A percentile compares a stretch with the other conserved stretches of the same genome.
phyloP scores from a whole-genome alignment of 2,329 filamentous ascomycete genomes.

The Elsinoe ampelina region DNA sequence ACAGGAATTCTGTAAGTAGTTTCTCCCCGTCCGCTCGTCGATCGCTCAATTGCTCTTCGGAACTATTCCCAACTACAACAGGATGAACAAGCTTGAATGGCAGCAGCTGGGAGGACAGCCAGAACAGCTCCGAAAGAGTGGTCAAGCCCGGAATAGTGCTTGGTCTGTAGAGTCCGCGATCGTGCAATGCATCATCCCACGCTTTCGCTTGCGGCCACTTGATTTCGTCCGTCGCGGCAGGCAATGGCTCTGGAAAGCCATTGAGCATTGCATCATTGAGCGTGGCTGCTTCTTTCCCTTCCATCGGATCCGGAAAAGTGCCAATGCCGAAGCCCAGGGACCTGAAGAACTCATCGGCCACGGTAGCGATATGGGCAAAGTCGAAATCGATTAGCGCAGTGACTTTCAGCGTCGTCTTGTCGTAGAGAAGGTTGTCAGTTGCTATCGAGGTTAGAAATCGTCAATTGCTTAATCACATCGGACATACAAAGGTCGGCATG shows the following conservation, averaged over 20 bases:
- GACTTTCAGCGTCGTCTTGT: background rate
- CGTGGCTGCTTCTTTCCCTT: background rate
- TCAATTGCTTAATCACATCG: background rate
- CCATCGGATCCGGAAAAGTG: background rate
- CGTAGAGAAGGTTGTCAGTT: constrained; percentile 11
- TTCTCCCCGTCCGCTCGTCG: background rate
- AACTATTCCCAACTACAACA: constrained; percentile 1
- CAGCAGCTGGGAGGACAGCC: background rate
- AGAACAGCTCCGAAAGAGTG: background rate
- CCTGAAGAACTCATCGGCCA: constrained; percentile 8
- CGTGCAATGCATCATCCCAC: constrained; percentile 3
- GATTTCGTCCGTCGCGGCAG: background rate
- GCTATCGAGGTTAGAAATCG: background rate
- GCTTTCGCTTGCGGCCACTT: constrained; percentile 5
- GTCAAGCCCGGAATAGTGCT: background rate
- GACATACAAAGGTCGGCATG: constrained; percentile 15
- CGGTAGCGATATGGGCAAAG: constrained; percentile 11
- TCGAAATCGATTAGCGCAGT: constrained; percentile 14
- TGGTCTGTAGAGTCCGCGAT: background rate
- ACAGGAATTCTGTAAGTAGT: background rate
- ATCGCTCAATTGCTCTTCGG: background rate
- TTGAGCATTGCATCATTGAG: constrained; percentile 6
- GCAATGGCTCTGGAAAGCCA: constrained; percentile 9
- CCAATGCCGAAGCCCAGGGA: constrained; percentile 9
- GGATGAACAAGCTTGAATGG: constrained; percentile 3